These are phyloP conservation scores for Fusarium nygamai DNA, from an alignment of 2,329 filamentous ascomycete genomes.

Conservation along the genomic window DNA sequence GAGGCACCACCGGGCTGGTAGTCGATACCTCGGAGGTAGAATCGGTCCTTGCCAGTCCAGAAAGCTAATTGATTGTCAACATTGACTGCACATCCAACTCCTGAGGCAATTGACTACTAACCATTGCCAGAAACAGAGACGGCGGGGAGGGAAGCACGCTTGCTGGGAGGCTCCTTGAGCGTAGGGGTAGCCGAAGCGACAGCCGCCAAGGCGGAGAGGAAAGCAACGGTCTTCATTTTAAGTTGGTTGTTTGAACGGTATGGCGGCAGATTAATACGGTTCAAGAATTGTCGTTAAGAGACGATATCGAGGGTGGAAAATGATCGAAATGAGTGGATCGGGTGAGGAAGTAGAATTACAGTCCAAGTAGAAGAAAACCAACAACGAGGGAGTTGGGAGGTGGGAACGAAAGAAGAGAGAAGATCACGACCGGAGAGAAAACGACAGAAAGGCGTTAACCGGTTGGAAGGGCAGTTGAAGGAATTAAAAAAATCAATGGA, in stretches of 20 bases:
- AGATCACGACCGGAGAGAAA: constrained; percentile 18
- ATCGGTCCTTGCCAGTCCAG: constrained; percentile 62
- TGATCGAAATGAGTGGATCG: constrained; percentile 34
- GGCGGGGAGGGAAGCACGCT: constrained; percentile 60
- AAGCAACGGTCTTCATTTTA: constrained; percentile 59
- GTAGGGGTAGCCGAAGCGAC: constrained; percentile 62
- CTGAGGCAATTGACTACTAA: constrained; percentile 44
- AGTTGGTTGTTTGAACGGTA: constrained; percentile 37
- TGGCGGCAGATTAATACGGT: constrained; percentile 12
- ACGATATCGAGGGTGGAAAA: constrained; percentile 12
- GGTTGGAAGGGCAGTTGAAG: constrained; percentile 33
- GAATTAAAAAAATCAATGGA: constrained; percentile 20
- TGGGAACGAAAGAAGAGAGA: constrained; percentile 41
- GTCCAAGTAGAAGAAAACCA: constrained; percentile 43
- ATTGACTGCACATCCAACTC: not conserved
- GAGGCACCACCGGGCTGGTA: constrained; percentile 71
- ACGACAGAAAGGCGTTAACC: constrained; percentile 27
- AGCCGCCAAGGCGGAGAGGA: constrained; percentile 61
- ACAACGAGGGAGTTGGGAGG: constrained; percentile 51
- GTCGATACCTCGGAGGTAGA: constrained; percentile 69
- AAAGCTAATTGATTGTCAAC: constrained; percentile 56
- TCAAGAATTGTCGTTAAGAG: constrained; percentile 15
- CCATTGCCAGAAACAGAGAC: constrained; percentile 68
- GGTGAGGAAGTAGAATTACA: constrained; percentile 36
- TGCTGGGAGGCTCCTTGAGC: constrained; percentile 59